Percentiles rank a stretch among this genome's conserved stretches.
Evolutionary conservation across 2,329 filamentous ascomycete genomes (phyloP).

Genomic region (Intubia oerlemansii): DNA sequence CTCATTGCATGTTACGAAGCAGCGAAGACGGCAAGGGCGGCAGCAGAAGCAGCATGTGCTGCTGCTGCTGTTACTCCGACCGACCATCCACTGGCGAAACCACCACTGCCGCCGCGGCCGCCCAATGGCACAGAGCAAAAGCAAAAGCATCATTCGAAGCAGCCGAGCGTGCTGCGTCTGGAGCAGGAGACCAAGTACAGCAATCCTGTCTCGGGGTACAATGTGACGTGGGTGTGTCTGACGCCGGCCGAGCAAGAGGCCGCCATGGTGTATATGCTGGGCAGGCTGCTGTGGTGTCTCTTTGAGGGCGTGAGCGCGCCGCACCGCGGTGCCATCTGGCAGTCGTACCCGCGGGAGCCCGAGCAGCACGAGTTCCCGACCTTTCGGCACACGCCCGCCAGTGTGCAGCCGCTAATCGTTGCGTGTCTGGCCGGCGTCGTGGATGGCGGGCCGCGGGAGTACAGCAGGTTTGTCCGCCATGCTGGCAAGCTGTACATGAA

Average conservation of each 20-base stretch:
- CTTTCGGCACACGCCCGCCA: conserved; percentile 13
- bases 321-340: conserved; percentile 33
- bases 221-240: conserved; percentile 34
- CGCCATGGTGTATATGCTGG: conserved; percentile 41
- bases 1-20: conserved; percentile 23
- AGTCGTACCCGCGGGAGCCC: conserved; percentile 35
- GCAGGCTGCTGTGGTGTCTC: conserved; percentile 38
- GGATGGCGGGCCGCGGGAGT: conserved; percentile 2
- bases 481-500: conserved; percentile 7
- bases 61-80: no score
- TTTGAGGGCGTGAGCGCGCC: conserved; percentile 39
- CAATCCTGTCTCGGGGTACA: conserved; percentile 28
- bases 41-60: no score
- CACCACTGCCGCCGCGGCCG: no score
- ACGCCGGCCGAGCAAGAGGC: conserved; percentile 28
- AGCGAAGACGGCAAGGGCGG: not conserved
- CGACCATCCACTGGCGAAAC: no score
- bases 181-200: conserved; percentile 16
- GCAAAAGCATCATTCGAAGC: no score
- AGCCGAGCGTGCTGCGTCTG: conserved; percentile 1
- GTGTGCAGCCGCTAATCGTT: conserved; percentile 5
- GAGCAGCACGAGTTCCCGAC: conserved; percentile 33
- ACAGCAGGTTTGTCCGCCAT: conserved; percentile 6
- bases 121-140: not conserved
- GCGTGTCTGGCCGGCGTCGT: conserved; percentile 7